Evolutionary conservation across 495 filamentous ascomycete genomes (phyloP), one percentile per base, ranked within the genome.

Genomic region (Talaromyces stipitatus): DNA sequence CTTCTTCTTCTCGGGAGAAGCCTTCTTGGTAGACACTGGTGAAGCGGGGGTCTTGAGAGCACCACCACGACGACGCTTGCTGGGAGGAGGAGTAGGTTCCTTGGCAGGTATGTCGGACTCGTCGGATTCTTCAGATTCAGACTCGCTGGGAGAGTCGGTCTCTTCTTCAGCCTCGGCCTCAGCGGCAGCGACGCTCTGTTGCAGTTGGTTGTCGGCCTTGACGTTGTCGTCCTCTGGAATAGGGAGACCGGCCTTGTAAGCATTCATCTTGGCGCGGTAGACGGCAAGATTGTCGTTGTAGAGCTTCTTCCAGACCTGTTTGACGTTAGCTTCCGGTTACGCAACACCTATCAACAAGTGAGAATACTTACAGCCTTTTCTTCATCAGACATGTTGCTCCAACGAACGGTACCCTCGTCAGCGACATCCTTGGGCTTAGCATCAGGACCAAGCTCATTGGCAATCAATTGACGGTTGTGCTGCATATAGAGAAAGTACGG

Each of bases 401-500:
- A 96, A 59, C 92, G 81, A 50, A 79, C 80, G 56, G 87, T 90
- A 8, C 90, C 88, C 72, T 96, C 91, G 22, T 86, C 83, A 59
- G 88, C 81, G 14, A 96, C 85, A 50, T 92, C 87, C 61, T 87
- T 88, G 59, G 90, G 88, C 56, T 82, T 84, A 2, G 83, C 82
- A 32, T 82, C 75, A 2, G 78, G 64, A 11, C 87, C 89, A 18
- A 97, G 77, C 57, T 96, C 91, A 7, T 73, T 77, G 23, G 85
- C 84, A 60, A 97, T 91, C 64, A 82, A 81, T 18, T 79, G 71
- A 26, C 94, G 87, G 45, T 90, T 91, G 30, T 84, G 83, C 63
- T 94, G 84, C 78, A 94, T 90, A 75, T 88, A 97, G 30, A 97
- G 75, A 77, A 98, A 96, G 73, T 91, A 97, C 0, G 94, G 91